Evolutionary conservation across 2,329 filamentous ascomycete species (phyloP).

Genomic region (Fusarium sp.): DNA sequence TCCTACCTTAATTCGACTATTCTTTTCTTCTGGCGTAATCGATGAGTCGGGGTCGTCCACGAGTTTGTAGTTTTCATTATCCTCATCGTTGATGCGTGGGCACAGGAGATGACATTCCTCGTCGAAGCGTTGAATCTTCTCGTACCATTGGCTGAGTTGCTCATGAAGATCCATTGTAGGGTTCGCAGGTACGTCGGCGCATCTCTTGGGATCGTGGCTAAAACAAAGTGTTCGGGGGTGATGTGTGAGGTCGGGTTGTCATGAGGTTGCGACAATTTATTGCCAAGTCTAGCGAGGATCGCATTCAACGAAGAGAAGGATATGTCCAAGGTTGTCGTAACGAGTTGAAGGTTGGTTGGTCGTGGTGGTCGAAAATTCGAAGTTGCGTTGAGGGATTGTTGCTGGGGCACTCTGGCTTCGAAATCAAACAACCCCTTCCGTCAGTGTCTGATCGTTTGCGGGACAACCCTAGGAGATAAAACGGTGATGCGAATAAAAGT

Average conservation of each 20-base stretch:
- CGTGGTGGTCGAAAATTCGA: conserved; percentile 3
- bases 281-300: not conserved
- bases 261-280: not conserved
- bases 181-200: conserved; percentile 13
- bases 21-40: conserved; percentile 60
- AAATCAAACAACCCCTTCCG: conserved; percentile 6
- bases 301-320: not conserved
- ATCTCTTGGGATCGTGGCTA: conserved; percentile 28
- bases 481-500: not conserved
- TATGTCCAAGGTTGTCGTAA: not conserved
- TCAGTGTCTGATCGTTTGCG: conserved; percentile 1
- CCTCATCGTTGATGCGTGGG: conserved; percentile 68
- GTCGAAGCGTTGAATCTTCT: conserved; percentile 54
- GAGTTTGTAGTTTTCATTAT: conserved; percentile 65
- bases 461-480: not conserved
- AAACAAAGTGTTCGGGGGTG: conserved; percentile 3
- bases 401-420: conserved; percentile 24
- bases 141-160: conserved; percentile 54
- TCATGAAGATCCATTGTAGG: conserved; percentile 52
- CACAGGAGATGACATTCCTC: conserved; percentile 72
- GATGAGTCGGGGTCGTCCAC: conserved; percentile 59
- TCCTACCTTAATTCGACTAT: conserved; percentile 61
- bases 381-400: conserved; percentile 17
- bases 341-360: not conserved
- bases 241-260: conserved; percentile 1